phyloP scores from a whole-genome alignment of 495 filamentous ascomycete species.

The Podospora sp. region DNA sequence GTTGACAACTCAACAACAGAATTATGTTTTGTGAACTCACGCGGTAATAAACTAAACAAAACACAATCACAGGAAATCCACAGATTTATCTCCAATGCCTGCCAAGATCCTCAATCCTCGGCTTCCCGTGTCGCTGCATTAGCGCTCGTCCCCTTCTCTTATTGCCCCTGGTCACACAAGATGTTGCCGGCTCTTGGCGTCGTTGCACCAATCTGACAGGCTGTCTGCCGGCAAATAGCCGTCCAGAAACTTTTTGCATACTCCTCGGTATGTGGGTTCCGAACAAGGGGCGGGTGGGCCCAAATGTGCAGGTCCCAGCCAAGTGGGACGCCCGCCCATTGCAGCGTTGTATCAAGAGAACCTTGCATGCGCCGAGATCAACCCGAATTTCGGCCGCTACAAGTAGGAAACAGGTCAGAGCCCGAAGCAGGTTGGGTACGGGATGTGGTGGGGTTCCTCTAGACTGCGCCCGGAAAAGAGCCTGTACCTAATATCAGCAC shows the following conservation, averaged over 20 bases:
- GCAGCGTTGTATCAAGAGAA: neutral
- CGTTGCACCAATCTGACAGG: neutral
- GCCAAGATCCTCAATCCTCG: neutral
- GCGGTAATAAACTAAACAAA: neutral
- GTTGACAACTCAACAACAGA: neutral
- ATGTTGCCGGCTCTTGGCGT: conserved; percentile 10
- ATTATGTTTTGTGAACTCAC: neutral
- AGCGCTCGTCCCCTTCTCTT: neutral
- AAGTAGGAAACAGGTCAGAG: no score
- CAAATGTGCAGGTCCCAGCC: neutral
- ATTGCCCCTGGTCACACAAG: neutral
- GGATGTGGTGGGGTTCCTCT: no score
- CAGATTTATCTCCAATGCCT: neutral
- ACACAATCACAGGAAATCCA: neutral
- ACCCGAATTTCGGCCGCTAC: neutral
- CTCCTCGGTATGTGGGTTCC: neutral
- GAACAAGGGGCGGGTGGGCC: neutral
- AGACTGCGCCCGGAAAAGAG: no score
- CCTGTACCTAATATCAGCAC: no score
- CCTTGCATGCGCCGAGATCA: neutral
- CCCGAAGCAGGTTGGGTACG: no score
- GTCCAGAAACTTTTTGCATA: neutral
- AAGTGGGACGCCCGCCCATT: neutral
- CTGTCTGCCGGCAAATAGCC: neutral
- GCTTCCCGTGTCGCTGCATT: neutral